Percentiles rank a stretch among this genome's conserved stretches.
phyloP scores from a whole-genome alignment of 1,284 basidiomycete species.

The Ustilago trichophora region DNA sequence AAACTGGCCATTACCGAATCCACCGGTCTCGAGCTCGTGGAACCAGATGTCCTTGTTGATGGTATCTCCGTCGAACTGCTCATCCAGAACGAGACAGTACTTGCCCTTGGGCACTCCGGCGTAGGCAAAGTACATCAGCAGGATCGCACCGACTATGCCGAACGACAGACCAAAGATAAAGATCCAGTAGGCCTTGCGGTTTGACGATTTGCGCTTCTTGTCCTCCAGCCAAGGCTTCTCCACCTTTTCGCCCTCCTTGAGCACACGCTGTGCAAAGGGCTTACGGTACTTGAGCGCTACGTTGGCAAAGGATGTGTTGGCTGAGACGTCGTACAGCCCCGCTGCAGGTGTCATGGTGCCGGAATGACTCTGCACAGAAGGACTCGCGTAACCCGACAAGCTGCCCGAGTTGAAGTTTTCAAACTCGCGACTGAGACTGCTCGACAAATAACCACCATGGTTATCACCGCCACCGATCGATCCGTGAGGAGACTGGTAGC shows the following conservation, averaged over 20 bases:
- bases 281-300: constrained; percentile 23
- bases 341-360: constrained; percentile 11
- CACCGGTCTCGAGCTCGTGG: constrained; percentile 82
- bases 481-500: neutral
- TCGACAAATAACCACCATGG: neutral
- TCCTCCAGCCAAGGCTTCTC: constrained; percentile 49
- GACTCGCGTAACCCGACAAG: neutral
- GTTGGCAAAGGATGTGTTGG: constrained; percentile 3
- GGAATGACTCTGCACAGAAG: constrained; percentile 6
- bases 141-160: constrained; percentile 21
- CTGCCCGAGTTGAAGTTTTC: neutral
- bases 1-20: constrained; percentile 86
- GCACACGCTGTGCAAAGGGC: constrained; percentile 21
- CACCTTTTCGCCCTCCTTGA: constrained; percentile 5
- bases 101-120: constrained; percentile 28
- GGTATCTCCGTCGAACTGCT: constrained; percentile 77
- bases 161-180: constrained; percentile 19
- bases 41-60: constrained; percentile 75
- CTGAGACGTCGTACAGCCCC: constrained; percentile 15
- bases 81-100: constrained; percentile 77
- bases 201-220: constrained; percentile 28
- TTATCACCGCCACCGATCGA: neutral
- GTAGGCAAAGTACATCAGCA: constrained; percentile 41
- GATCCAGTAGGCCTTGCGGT: constrained; percentile 47
- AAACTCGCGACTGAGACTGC: too few species aligned